Evolutionary conservation across 371 early-diverging fungal genomes (phyloP), one percentile per base, ranked within the genome.

Genomic region (Mucor saturninus): DNA sequence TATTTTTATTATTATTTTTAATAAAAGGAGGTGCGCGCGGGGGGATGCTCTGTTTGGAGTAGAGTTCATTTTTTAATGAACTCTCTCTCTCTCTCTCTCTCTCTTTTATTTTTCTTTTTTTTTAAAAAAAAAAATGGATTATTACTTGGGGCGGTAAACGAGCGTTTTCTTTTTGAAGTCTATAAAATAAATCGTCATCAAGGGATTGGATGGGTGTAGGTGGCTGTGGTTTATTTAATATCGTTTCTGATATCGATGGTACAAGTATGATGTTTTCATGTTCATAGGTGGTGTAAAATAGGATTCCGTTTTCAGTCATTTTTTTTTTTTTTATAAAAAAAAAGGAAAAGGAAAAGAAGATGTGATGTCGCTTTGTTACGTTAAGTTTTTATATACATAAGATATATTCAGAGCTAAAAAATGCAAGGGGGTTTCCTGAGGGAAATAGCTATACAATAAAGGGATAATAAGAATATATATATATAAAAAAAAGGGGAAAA

Each of bases 161-260:
- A 31, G 75, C 76, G 61, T 78, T 78, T 56, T 78, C 75, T 61
- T 75, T 65, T 61, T 73, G 64, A 21, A 78, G 61, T 30, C 74
- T 56, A 45, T 59, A 54, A 10, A 69, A 57, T 56, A 69, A 38
- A 15, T 43, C 64, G 29, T 67, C 54, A 6, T 59, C 35, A 21
- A 21, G 21, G 28, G n/a, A 3, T 40, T 40, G 40, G n/a, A n/a
- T 48, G 49, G 49, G 49, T 5, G 28, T 48, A 28, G 49, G 49
- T 7, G 49, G 49, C 28, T 48, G 49, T 5, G 49, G 49, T 28
- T 48, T 48, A 48, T 48, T 48, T 48, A 48, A 48, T 5, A 48
- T 28, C 9, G 49, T 48, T 28, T 48, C 49, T 5, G 49, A 11
- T 48, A 48, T 9, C 21, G 49, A 48, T 5, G 21, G 28, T 3